phyloP scores from a whole-genome alignment of 768 basidiomycete species.

The Phylloporus sp. region DNA sequence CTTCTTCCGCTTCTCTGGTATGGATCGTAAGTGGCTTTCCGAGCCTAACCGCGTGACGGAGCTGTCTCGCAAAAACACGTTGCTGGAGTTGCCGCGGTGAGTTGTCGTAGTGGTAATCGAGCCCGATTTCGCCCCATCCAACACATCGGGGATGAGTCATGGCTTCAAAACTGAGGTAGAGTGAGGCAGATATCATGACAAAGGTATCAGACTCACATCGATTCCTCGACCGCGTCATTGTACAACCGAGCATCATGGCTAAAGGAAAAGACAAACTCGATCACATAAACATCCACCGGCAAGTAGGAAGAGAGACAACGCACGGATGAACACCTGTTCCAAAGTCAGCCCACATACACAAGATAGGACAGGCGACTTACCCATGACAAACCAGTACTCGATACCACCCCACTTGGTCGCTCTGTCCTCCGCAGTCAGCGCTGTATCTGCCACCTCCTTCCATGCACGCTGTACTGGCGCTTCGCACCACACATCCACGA shows the following conservation, averaged over 20 bases:
- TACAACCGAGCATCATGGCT: conserved; percentile 75
- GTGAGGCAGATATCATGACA: neutral
- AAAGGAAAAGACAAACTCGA: neutral
- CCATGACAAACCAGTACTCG: conserved; percentile 83
- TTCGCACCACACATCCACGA: conserved; percentile 91
- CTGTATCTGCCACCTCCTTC: conserved; percentile 73
- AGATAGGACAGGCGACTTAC: conserved; percentile 32
- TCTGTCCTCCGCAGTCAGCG: conserved; percentile 47
- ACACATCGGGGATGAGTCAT: conserved; percentile 81
- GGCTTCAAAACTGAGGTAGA: conserved; percentile 55
- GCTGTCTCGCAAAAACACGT: conserved; percentile 62
- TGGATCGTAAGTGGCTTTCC: conserved; percentile 83
- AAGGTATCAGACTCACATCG: conserved; percentile 48
- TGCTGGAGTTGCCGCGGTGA: conserved; percentile 70
- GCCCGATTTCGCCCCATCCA: conserved; percentile 85
- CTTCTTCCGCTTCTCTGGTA: conserved; percentile 81
- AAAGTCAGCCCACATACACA: neutral
- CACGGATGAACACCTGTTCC: conserved; percentile 63
- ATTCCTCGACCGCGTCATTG: conserved; percentile 60
- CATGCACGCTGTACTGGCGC: conserved; percentile 60
- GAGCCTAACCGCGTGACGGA: conserved; percentile 61
- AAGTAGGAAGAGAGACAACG: conserved; percentile 22
- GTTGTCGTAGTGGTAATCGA: conserved; percentile 82
- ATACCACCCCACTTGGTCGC: conserved; percentile 58
- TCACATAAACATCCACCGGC: neutral